Conservation (phyloP, 2,329 filamentous ascomycete species). For the Xylaria sp. region DNA sequence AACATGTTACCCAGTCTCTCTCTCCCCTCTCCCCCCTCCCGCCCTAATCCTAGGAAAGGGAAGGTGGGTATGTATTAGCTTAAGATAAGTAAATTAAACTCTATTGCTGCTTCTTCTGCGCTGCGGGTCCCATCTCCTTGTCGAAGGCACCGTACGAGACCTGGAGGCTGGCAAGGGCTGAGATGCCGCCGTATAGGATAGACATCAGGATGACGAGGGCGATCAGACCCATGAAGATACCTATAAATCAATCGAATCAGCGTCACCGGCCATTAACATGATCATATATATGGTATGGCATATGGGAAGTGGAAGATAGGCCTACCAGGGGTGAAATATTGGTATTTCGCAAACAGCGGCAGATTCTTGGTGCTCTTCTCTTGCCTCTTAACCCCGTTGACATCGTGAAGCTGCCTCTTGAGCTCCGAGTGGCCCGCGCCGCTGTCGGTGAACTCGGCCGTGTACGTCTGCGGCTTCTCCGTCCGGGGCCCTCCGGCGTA, state of each 20-base stretch:
- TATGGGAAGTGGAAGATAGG: background rate
- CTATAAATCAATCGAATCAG: conserved; percentile 56
- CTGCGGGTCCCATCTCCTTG: conserved; percentile 91
- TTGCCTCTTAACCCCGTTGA: conserved; percentile 48
- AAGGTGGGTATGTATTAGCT: conserved; percentile 10
- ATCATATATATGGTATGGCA: background rate
- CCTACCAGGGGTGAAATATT: conserved; percentile 90
- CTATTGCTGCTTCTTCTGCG: conserved; percentile 81
- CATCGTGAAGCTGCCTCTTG: conserved; percentile 66
- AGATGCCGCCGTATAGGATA: conserved; percentile 83
- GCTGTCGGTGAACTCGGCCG: conserved; percentile 67
- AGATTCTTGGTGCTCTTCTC: conserved; percentile 58
- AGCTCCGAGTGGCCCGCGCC: conserved; percentile 73
- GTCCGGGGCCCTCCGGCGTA: conserved; percentile 73
- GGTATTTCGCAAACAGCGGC: conserved; percentile 88
- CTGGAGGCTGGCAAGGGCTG: conserved; percentile 80
- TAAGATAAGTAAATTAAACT: background rate
- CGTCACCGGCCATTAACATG: conserved; percentile 26
- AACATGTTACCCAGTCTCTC: background rate
- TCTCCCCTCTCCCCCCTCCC: too few species aligned
- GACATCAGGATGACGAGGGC: conserved; percentile 76
- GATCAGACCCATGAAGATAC: conserved; percentile 88
- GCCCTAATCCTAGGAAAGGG: background rate
- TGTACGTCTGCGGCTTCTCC: conserved; percentile 65
- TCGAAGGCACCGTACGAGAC: conserved; percentile 96